A percentile compares a stretch with the other conserved stretches of the same genome.
Conservation (phyloP, 1,139 yeast species). For the Taiozyma sp. region DNA sequence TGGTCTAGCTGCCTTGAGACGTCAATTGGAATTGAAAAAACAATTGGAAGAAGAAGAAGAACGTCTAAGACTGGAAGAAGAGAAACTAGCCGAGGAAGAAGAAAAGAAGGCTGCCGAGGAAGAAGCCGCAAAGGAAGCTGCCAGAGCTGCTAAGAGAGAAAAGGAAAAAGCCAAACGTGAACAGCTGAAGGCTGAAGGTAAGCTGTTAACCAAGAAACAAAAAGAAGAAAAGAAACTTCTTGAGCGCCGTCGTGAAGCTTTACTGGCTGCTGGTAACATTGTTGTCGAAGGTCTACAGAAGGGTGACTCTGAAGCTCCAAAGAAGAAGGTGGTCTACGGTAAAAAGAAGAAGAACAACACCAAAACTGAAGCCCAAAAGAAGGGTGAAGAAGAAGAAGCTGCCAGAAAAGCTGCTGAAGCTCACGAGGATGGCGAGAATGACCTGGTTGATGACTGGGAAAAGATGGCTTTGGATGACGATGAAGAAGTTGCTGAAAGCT, state of each 20-base stretch:
- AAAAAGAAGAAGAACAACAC: constrained; percentile 58
- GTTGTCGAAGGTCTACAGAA: constrained; percentile 68
- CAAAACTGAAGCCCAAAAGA: constrained; percentile 20
- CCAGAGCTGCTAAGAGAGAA: constrained; percentile 70
- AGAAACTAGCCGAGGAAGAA: constrained; percentile 55
- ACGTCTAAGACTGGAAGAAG: constrained; percentile 51
- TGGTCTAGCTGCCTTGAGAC: constrained; percentile 75
- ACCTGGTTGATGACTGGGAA: constrained; percentile 25
- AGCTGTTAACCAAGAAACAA: constrained; percentile 84
- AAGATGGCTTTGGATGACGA: constrained; percentile 25
- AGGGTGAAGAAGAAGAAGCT: constrained; percentile 25
- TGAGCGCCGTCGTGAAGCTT: constrained; percentile 87
- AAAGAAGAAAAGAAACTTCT: constrained; percentile 84
- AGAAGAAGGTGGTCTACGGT: constrained; percentile 71
- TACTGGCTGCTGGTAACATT: constrained; percentile 71
- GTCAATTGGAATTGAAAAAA: constrained; percentile 82
- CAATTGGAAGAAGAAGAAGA: constrained; percentile 75
- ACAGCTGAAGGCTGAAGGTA: constrained; percentile 90
- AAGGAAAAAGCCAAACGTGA: constrained; percentile 78
- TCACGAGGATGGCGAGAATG: constrained; percentile 18
- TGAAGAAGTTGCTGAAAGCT: constrained; percentile 57
- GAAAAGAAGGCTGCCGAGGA: constrained; percentile 44
- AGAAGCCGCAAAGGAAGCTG: constrained; percentile 63
- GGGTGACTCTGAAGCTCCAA: constrained; percentile 32
- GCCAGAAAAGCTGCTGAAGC: constrained; percentile 23